Percentiles rank a stretch among this genome's conserved stretches.
phyloP scores from a whole-genome alignment of 441 rosid species.

The Pelargonium australe region DNA sequence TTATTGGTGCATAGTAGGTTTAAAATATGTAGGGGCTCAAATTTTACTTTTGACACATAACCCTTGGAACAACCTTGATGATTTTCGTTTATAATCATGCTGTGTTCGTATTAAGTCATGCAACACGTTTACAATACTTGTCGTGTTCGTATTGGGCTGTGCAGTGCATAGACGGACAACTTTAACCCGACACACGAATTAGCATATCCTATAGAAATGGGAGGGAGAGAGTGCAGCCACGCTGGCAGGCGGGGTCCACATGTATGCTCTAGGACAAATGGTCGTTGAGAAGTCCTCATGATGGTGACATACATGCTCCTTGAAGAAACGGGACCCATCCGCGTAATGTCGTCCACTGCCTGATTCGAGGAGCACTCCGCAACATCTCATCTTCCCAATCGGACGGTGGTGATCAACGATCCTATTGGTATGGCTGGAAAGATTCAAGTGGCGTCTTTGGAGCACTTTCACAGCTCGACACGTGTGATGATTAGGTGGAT shows the following conservation, averaged over 20 bases:
- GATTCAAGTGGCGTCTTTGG: not conserved
- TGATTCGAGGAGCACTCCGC: not conserved
- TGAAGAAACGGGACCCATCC: not conserved
- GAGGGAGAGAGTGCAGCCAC: conserved; percentile 10
- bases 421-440: too few species aligned
- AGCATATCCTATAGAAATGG: too few species aligned
- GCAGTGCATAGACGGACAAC: too few species aligned
- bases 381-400: not conserved
- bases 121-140: too few species aligned
- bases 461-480: not conserved
- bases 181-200: not conserved
- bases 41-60: too few species aligned
- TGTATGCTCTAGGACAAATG: not conserved
- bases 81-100: too few species aligned
- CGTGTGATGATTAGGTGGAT: not conserved
- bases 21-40: too few species aligned
- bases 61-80: too few species aligned
- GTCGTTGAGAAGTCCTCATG: not conserved
- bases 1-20: too few species aligned
- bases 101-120: too few species aligned
- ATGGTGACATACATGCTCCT: not conserved
- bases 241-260: conserved; percentile 7
- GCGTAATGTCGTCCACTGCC: not conserved
- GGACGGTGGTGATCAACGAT: not conserved
- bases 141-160: too few species aligned